These are phyloP conservation scores for Rhipidocladum racemiflorum DNA, from an alignment of 176 grass and related monocot genomes.

Conservation along the genomic window DNA sequence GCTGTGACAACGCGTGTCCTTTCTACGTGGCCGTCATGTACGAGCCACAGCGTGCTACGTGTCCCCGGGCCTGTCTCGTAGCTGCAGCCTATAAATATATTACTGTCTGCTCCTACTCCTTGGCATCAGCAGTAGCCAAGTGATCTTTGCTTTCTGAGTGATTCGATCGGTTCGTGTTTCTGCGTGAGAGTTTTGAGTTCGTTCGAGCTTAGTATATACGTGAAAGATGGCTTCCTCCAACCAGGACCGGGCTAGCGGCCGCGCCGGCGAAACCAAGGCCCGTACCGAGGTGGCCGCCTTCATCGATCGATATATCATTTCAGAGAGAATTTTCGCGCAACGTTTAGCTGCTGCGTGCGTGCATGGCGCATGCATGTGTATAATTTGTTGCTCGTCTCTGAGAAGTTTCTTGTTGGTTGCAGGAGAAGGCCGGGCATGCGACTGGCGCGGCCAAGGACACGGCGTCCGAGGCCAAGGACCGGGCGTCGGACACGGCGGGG, in stretches of 20 bases:
- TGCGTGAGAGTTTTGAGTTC: not conserved
- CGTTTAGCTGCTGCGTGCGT: not conserved
- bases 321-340: not conserved
- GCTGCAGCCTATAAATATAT: conserved; percentile 7
- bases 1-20: conserved; percentile 30
- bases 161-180: not conserved
- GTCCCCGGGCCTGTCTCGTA: not conserved
- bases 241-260: conserved; percentile 47
- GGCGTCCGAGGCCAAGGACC: conserved; percentile 30
- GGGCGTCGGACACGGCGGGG: not conserved
- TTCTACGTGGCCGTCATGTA: conserved; percentile 40
- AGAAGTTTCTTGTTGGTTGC: not conserved
- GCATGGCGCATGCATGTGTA: not conserved
- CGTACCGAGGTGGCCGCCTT: conserved; percentile 43
- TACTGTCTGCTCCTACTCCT: not conserved
- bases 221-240: conserved; percentile 64
- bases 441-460: conserved; percentile 24
- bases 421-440: conserved; percentile 36
- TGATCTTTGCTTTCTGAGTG: not conserved
- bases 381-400: not conserved
- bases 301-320: too few relatives aligned
- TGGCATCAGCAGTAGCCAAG: not conserved
- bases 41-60: conserved; percentile 5
- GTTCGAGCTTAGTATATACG: not conserved
- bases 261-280: conserved; percentile 68